Base-by-base conservation (phyloP, 768 basidiomycete species). In the Grammothele lineata region DNA sequence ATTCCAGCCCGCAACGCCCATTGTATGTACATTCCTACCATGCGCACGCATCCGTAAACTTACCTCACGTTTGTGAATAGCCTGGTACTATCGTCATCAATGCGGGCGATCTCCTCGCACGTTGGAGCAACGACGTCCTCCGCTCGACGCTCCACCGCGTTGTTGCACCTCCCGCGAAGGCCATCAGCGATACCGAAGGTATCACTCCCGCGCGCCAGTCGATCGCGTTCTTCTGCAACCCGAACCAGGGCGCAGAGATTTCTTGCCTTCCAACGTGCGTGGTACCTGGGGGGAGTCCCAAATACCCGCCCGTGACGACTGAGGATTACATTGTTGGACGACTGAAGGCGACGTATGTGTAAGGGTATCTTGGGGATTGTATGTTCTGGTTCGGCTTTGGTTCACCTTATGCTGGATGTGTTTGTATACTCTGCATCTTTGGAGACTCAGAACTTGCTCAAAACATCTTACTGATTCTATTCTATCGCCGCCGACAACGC, bases 201-300 rank as follows among this genome's bases (percentile, higher is more conserved):
- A 64, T 81, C 48, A 83, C 80, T 1, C 82, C 87, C 0, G 64
- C 69, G 8, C 76, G 90, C 22, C 87, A 89, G 59, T 88, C 86
- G 8, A 84, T 92, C 42, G 90, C 86, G 7, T 92, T 87, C 71
- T 92, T 92, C 67, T 89, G 85, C 70, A 91, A 86, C 57, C 88
- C 89, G 3, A 88, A 91, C 54, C 79, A 77, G 56, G 74, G 74
- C 34, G 70, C 85, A 12, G 69, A 74, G 47, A 82, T 92, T 45
- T 70, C 80, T 14, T 87, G 88, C 54, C 65, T 92, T 22, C 86
- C 88, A 17, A 85, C 77, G 46, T 81, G 79, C 53, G 52, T 55
- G 27, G 65, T 64, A 24, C 80, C 83, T 24, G 81, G 78, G 24
- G 60, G 64, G 24, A 66, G 67, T 43, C 66, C 72, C 9, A 89